A percentile compares a stretch with the other conserved stretches of the same genome.
These are phyloP conservation scores for Agrocybe pediades DNA, from an alignment of 768 basidiomycete genomes.

Conservation along the genomic window DNA sequence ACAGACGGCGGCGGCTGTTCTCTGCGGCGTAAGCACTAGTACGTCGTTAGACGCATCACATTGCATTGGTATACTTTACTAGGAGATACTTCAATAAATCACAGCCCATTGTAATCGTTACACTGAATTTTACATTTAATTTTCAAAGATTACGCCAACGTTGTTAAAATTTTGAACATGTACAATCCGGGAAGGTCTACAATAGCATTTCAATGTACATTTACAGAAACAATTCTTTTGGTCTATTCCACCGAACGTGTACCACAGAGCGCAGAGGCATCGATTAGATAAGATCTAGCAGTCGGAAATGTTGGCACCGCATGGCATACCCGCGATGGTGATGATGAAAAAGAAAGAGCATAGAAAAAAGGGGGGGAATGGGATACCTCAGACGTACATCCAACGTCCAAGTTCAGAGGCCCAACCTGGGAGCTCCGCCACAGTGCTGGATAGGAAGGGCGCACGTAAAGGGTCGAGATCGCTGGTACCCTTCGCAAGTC, in stretches of 20 bases:
- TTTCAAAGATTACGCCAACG: background rate
- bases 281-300: constrained; percentile 14
- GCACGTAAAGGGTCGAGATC: constrained; percentile 35
- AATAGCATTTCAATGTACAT: constrained; percentile 12
- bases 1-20: background rate
- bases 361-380: constrained; percentile 18
- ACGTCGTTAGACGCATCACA: no score
- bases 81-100: no score
- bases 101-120: no score
- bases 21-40: no score
- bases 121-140: background rate
- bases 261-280: background rate
- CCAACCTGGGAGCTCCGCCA: constrained; percentile 53
- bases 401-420: constrained; percentile 55
- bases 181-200: constrained; percentile 7
- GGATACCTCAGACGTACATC: constrained; percentile 55
- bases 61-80: no score
- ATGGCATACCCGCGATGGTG: constrained; percentile 8
- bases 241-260: constrained; percentile 10
- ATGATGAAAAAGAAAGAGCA: background rate
- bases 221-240: constrained; percentile 9
- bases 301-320: constrained; percentile 10
- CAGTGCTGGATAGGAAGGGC: constrained; percentile 43
- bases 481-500: constrained; percentile 19
- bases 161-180: background rate